Evolutionary conservation across 331 rosid species (phyloP).

Genomic region (Malus hybrid): DNA sequence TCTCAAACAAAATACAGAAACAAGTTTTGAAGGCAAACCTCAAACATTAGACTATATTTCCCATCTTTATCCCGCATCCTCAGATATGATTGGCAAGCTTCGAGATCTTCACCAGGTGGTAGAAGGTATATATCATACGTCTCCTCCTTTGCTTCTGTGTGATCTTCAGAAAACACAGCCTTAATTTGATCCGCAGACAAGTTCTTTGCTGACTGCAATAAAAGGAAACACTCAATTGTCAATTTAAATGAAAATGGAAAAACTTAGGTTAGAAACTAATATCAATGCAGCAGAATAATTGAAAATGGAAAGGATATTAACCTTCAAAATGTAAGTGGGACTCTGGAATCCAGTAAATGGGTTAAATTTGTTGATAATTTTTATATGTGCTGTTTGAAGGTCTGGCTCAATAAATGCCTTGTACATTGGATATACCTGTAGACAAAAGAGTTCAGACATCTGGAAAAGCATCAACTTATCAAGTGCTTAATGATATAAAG

Average conservation of each 20-base stretch:
- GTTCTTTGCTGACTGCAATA: constrained; percentile 45
- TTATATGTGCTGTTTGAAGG: constrained; percentile 58
- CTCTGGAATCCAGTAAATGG: constrained; percentile 64
- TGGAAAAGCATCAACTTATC: constrained; percentile 5
- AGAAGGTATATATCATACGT: constrained; percentile 59
- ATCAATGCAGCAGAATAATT: not conserved
- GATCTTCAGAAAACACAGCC: constrained; percentile 37
- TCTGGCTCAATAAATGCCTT: constrained; percentile 68
- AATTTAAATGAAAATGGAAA: not conserved
- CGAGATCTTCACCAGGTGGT: constrained; percentile 73
- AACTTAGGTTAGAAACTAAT: not conserved
- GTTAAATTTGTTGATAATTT: constrained; percentile 53
- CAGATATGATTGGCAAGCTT: constrained; percentile 64
- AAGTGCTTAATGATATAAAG: constrained; percentile 9
- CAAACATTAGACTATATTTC: constrained; percentile 69
- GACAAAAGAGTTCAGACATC: constrained; percentile 19
- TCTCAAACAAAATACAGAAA: not conserved
- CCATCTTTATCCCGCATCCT: constrained; percentile 74
- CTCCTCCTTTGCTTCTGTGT: constrained; percentile 39
- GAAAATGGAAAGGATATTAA: constrained; percentile 13
- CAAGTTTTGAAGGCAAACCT: constrained; percentile 37
- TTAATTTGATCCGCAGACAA: constrained; percentile 45
- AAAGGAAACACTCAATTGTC: constrained; percentile 5
- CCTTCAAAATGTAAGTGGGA: constrained; percentile 59
- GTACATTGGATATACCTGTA: constrained; percentile 69